A percentile compares a stretch with the other conserved stretches of the same genome.
Conservation (phyloP, 192 early-diverging fungal genomes). For the Coemansia sp. region DNA sequence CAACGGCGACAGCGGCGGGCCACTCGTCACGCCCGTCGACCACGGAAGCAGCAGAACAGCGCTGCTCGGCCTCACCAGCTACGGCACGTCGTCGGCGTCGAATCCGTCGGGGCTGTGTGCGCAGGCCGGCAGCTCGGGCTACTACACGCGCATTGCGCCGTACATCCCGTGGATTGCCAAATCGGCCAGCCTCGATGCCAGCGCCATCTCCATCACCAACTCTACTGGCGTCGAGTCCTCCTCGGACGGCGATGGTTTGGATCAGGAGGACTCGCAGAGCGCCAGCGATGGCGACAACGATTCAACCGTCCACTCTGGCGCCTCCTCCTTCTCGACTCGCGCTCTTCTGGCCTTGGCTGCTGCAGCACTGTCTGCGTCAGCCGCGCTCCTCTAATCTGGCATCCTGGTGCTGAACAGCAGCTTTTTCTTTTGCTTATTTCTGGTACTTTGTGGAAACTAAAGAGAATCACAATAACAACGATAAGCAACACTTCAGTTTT, state of each 20-base stretch:
- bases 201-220: slow-evolving; percentile 19
- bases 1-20: slow-evolving; percentile 50
- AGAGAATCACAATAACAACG: too few relatives aligned
- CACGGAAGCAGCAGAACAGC: slow-evolving; percentile 12
- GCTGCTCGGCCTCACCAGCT: slow-evolving; percentile 40
- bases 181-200: slow-evolving; percentile 15
- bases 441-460: too few relatives aligned
- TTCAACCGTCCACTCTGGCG: not conserved
- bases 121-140: slow-evolving; percentile 23
- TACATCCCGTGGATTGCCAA: slow-evolving; percentile 44
- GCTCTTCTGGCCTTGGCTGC: not conserved
- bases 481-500: too few relatives aligned
- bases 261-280: not conserved
- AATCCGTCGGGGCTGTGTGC: slow-evolving; percentile 37
- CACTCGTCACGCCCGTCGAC: slow-evolving; percentile 27
- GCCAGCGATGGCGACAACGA: not conserved
- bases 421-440: too few relatives aligned
- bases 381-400: too few relatives aligned
- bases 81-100: slow-evolving; percentile 19
- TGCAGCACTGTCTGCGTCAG: too few relatives aligned
- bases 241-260: not conserved
- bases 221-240: slow-evolving; percentile 4
- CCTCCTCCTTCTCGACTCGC: not conserved
- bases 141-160: slow-evolving; percentile 43
- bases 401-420: too few relatives aligned